Base-by-base conservation (phyloP, 306 rosid species). In the Acacia melanoxylon region DNA sequence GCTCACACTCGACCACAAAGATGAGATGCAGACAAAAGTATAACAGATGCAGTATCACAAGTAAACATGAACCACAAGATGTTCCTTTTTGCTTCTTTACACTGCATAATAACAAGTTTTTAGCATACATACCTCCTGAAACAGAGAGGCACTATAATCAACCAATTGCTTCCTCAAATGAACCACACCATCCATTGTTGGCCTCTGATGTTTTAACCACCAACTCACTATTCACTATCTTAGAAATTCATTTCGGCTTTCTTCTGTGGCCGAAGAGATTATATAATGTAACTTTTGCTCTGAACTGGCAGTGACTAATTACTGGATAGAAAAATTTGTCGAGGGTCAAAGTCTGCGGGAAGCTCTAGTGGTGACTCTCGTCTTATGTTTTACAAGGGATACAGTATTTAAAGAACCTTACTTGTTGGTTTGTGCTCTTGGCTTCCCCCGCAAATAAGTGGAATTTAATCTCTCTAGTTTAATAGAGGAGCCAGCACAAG, bases 61-160 rank as follows among this genome's bases (percentile, higher is more conserved):
- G 68, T 27, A 62, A 70, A 70, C 49, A 52, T 51, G 63, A 62
- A 45, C 42, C 42, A 33, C 48, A 8, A 78, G 37, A 33, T 65
- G 33, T 65, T 65, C 70, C 22, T 65, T 65, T 16, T 22, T 65
- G 44, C n/a, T 14, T 63, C 20, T 7, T n/a, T 2, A 15, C 37
- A 22, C 40, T 63, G 19, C 35, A 49, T 14, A 49, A 65, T 29
- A 11, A 35, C 70, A 31, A 31, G n/a, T 31, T 65, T 2, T 12
- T 29, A 29, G n/a, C 20, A 29, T 35, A 68, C 82, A 79, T 74
- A 92, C 98, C 94, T 92, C 94, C 46, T 85, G 86, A 82, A 86
- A 92, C 59, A 94, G 93, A 72, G 92, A 87, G 45, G 87, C 76
- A 74, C 83, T 87, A 75, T 90, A 90, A 67, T 88, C 92, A 74